Evolutionary conservation across 2,329 filamentous ascomycete genomes (phyloP).

Genomic region (Trichophyton benhamiae): DNA sequence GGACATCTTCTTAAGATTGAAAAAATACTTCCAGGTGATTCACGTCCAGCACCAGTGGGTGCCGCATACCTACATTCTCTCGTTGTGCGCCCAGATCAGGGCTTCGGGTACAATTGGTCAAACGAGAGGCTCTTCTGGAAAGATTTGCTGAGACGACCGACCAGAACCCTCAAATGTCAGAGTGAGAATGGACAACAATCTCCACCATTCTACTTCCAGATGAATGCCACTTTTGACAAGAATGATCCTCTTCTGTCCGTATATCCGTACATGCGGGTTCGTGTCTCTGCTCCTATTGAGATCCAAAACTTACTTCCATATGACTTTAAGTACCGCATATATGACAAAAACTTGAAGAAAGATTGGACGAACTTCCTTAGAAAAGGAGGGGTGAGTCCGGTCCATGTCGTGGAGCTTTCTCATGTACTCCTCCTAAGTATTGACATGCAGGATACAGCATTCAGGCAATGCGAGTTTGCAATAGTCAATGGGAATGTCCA

Average conservation of each 20-base stretch:
- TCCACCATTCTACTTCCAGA: conserved; percentile 89
- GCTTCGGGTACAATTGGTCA: conserved; percentile 94
- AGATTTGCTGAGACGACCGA: conserved; percentile 73
- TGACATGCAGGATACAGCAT: conserved; percentile 91
- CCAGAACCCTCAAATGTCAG: conserved; percentile 75
- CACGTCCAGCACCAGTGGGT: conserved; percentile 79
- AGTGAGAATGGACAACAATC: conserved; percentile 67
- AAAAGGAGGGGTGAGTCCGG: conserved; percentile 91
- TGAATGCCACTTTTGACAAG: conserved; percentile 74
- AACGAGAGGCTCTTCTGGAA: conserved; percentile 84
- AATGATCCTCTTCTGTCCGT: conserved; percentile 69
- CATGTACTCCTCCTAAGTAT: conserved; percentile 85
- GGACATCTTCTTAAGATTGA: conserved; percentile 93
- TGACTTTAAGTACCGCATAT: conserved; percentile 98
- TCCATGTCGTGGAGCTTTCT: conserved; percentile 91
- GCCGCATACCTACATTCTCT: conserved; percentile 82
- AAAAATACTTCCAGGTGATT: conserved; percentile 87
- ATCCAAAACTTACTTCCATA: conserved; percentile 90
- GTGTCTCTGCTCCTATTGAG: conserved; percentile 82
- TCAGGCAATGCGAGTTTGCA: conserved; percentile 89
- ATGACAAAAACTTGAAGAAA: conserved; percentile 96
- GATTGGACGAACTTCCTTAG: conserved; percentile 98
- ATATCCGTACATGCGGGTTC: conserved; percentile 90
- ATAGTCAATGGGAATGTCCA: conserved; percentile 87
- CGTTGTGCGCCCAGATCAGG: conserved; percentile 80